phyloP scores from a whole-genome alignment of 805 yeast genomes.

The Lachancea thermotolerans region DNA sequence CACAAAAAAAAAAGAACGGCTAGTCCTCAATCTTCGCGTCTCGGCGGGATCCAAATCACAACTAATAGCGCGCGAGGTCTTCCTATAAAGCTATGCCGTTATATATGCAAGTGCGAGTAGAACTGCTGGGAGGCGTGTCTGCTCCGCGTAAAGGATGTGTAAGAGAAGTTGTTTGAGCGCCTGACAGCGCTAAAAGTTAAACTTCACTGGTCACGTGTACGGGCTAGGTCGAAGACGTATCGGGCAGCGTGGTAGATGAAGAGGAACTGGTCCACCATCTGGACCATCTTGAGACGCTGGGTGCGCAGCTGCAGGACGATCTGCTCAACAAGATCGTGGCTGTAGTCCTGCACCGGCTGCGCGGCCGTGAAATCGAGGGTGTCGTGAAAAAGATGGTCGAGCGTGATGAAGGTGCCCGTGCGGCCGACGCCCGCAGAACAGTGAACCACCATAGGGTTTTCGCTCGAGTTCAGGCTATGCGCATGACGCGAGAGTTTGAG shows the following conservation, averaged over 20 bases:
- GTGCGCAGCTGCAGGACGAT: conserved; percentile 29
- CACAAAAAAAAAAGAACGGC: no score
- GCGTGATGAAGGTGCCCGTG: conserved; percentile 80
- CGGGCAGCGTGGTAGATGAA: conserved; percentile 32
- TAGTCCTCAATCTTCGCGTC: no score
- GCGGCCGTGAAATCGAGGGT: conserved; percentile 19
- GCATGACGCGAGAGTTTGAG: conserved; percentile 28
- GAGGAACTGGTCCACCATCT: conserved; percentile 28
- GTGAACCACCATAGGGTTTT: conserved; percentile 64
- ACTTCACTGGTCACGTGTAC: no score
- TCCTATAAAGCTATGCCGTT: no score
- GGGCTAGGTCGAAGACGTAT: conserved; percentile 2
- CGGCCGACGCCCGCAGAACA: conserved; percentile 98
- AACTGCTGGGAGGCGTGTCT: no score
- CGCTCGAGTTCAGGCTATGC: conserved; percentile 22
- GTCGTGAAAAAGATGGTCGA: conserved; percentile 29
- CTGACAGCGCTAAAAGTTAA: no score
- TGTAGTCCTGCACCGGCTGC: conserved; percentile 13
- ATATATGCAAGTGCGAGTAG: no score
- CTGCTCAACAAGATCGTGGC: conserved; percentile 29
- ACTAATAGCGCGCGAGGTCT: no score
- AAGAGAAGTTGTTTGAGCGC: no score
- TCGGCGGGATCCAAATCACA: no score
- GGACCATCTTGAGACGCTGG: conserved; percentile 34
- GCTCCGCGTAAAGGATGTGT: no score